Evolutionary conservation across 2,329 filamentous ascomycete genomes (phyloP), one percentile per base, ranked within the genome.

Genomic region (Trichoderma atroviride): DNA sequence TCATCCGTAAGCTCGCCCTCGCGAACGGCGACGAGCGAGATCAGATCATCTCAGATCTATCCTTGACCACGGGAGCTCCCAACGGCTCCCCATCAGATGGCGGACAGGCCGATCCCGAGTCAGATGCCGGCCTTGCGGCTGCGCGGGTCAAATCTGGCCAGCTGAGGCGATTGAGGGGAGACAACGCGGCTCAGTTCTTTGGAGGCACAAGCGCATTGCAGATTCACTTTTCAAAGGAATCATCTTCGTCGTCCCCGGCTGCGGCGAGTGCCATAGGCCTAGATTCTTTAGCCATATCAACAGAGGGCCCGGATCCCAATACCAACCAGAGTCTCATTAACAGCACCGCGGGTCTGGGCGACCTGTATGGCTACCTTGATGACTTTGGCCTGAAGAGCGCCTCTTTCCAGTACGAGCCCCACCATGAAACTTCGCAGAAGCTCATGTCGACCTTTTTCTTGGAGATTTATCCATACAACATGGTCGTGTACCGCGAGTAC

Each of bases 401-500:
- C 13, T 71, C 61, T 70, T 82, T 75, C 75, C 77, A 73, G 56
- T 83, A 81, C 71, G 77, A 78, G n/a, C 81, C 82, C 4, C 79
- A 83, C 31, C 81, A 84, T 62, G 79, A 83, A 27, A 80, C 79
- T 19, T 84, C 81, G 14, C 82, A 81, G 67, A 74, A 76, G 22
- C 77, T 84, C 59, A 84, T 85, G 82, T 81, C 82, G 0, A 77
- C 76, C 4, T 86, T 85, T 71, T 86, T 86, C 74, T 79, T 81
- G 65, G 75, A 81, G 47, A 80, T 83, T 27, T 86, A 85, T 62
- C 80, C 82, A 43, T 84, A 83, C 70, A 79, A 83, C 72, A 84
- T 85, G 82, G 80, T 82, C 68, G 76, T 86, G 2, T 85, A 86
- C 70, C 79, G 84, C 35, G 84, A 85, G 71, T 85, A 81, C 70